Conservation (phyloP, 768 basidiomycete genomes). For the Exidia glandulosa region DNA sequence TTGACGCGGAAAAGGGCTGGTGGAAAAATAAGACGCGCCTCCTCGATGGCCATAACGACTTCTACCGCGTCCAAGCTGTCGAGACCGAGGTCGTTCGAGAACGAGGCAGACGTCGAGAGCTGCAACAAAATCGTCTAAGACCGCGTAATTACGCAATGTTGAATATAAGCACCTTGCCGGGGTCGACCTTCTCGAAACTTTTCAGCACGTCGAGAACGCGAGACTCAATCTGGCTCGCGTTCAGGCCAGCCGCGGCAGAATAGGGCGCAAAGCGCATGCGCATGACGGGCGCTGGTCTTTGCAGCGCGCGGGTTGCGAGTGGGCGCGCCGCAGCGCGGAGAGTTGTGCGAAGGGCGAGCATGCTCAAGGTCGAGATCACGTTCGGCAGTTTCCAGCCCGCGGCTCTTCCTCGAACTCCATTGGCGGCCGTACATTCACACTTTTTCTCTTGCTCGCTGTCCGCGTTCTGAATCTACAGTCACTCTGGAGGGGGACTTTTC, state of each 20-base stretch:
- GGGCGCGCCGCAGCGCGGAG: not conserved
- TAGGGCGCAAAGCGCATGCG: conserved; percentile 30
- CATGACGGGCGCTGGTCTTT: not conserved
- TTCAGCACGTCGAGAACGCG: conserved; percentile 77
- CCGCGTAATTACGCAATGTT: not conserved
- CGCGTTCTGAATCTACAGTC: too few relatives aligned
- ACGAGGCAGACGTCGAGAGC: conserved; percentile 57
- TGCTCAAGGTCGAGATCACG: not conserved
- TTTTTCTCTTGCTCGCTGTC: too few relatives aligned
- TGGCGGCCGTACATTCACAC: not conserved
- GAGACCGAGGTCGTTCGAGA: conserved; percentile 75
- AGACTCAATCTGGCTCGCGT: conserved; percentile 54
- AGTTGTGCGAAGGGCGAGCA: not conserved
- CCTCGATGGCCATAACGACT: conserved; percentile 98
- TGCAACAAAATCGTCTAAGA: conserved; percentile 18
- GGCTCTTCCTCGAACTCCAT: not conserved
- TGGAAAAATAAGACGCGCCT: conserved; percentile 46
- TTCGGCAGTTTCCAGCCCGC: not conserved
- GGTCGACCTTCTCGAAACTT: conserved; percentile 82
- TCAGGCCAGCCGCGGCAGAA: conserved; percentile 56
- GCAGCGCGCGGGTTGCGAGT: not conserved
- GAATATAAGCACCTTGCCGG: conserved; percentile 44
- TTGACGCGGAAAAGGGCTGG: not conserved
- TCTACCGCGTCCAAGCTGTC: conserved; percentile 97
- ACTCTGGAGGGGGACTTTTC: too few relatives aligned